Evolutionary conservation across 2,329 filamentous ascomycete genomes (phyloP).

Genomic region (Pyricularia grisea): DNA sequence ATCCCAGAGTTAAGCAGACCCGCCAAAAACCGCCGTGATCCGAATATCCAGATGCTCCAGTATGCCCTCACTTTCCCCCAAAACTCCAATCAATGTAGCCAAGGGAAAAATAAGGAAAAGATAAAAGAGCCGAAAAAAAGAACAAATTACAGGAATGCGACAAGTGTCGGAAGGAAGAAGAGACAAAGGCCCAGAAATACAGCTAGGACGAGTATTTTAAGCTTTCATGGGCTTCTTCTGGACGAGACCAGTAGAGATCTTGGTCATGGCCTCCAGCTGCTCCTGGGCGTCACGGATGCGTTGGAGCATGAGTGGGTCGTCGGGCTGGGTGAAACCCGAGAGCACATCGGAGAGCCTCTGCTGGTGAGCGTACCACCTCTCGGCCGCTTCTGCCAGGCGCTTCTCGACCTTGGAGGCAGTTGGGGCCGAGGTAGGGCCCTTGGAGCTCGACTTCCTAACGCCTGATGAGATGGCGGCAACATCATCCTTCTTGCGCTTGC

Average conservation of each 20-base stretch:
- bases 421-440: conserved; percentile 23
- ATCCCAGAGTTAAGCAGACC: neutral
- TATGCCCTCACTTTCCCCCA: neutral
- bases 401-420: conserved; percentile 18
- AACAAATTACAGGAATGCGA: neutral
- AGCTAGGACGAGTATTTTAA: neutral
- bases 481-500: conserved; percentile 44
- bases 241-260: conserved; percentile 25
- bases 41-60: neutral
- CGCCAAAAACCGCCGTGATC: neutral
- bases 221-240: neutral
- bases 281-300: conserved; percentile 42
- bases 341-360: conserved; percentile 53
- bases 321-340: conserved; percentile 35
- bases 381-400: conserved; percentile 29
- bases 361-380: conserved; percentile 54
- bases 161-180: neutral
- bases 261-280: conserved; percentile 41
- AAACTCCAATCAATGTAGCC: neutral
- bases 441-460: conserved; percentile 38
- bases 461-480: conserved; percentile 24
- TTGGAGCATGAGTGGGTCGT: conserved; percentile 42
- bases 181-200: neutral
- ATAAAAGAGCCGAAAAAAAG: neutral
- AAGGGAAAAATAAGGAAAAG: neutral